A percentile compares a stretch with the other conserved stretches of the same genome.
Conservation (phyloP, 192 early-diverging fungal species). For the Entomortierella beljakovae region DNA sequence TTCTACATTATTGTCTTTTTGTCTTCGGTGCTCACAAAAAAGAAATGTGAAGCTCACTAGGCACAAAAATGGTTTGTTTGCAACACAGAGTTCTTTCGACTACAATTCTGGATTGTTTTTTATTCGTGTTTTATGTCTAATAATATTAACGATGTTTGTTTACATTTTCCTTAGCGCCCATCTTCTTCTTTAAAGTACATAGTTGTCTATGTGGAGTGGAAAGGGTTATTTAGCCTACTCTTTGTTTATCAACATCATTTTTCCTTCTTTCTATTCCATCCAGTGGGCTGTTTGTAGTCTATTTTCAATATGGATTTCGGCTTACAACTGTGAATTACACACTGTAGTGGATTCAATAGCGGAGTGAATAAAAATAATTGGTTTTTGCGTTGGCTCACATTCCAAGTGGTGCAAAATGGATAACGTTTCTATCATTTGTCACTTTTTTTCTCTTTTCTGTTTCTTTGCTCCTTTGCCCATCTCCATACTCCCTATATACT, state of each 20-base stretch:
- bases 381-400: neutral
- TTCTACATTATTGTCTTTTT: no score
- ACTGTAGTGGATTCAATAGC: neutral
- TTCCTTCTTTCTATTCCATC: no score
- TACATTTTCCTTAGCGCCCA: neutral
- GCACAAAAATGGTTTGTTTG: conserved; percentile 9
- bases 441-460: conserved; percentile 12
- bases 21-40: no score
- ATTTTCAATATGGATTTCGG: neutral
- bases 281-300: neutral
- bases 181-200: neutral
- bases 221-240: neutral
- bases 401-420: neutral
- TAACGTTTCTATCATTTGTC: neutral
- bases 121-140: neutral
- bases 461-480: conserved; percentile 49
- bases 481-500: conserved; percentile 20
- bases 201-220: neutral
- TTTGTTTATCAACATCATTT: neutral
- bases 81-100: conserved; percentile 6
- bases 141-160: no score
- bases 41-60: no score
- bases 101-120: neutral
- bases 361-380: neutral
- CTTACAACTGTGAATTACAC: neutral